Conservation (phyloP, 139 green algal species). For the Pleodorina starrii region DNA sequence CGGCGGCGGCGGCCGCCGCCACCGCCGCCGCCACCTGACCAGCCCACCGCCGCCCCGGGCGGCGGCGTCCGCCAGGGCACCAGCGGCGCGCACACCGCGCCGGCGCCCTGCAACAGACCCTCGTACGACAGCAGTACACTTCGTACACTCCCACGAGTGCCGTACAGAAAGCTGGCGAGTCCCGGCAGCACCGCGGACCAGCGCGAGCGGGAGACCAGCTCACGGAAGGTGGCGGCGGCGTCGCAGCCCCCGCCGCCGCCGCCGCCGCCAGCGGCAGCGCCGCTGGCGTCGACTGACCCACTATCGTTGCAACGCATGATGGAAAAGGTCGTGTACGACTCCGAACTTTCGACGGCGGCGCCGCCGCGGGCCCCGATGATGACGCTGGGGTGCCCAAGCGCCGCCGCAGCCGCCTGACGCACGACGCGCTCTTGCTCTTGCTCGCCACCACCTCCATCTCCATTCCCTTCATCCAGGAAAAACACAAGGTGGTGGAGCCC, state of each 20-base stretch:
- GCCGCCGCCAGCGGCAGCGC: not conserved
- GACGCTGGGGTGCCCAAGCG: not conserved
- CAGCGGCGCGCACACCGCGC: not conserved
- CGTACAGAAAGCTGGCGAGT: slow-evolving; percentile 12
- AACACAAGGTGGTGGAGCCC: slow-evolving; percentile 21
- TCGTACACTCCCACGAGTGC: slow-evolving; percentile 15
- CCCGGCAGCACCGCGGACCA: not conserved
- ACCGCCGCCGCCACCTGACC: not conserved
- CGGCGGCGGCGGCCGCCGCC: not conserved
- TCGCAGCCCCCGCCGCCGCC: not conserved
- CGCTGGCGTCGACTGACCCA: too few relatives aligned
- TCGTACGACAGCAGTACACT: slow-evolving; percentile 25
- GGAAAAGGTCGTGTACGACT: not conserved
- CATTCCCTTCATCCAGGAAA: not conserved
- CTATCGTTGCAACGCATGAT: not conserved
- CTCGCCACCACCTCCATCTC: too few relatives aligned
- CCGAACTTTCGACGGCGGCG: not conserved
- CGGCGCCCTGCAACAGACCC: not conserved
- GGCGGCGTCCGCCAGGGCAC: slow-evolving; percentile 4
- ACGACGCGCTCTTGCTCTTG: not conserved
- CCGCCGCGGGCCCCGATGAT: not conserved
- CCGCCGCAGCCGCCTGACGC: not conserved
- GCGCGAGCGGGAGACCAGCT: not conserved
- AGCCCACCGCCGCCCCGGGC: not conserved
- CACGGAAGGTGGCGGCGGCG: not conserved